Evolutionary conservation across 805 yeast species (phyloP).

Genomic region (Priceomyces carsonii): DNA sequence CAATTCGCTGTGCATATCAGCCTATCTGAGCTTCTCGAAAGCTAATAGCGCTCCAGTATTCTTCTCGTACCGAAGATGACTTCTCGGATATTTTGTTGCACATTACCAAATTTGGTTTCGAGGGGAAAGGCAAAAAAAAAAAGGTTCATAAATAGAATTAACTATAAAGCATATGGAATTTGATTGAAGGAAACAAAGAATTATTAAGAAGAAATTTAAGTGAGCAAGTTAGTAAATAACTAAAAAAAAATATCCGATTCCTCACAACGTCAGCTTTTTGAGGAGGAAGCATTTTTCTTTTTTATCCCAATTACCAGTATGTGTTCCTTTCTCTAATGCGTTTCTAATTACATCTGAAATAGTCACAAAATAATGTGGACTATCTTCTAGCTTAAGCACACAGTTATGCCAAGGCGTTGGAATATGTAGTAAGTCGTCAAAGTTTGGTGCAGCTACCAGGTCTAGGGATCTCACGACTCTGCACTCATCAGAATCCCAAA

Average conservation of each 20-base stretch:
- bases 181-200: too few relatives aligned
- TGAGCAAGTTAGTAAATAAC: constrained; percentile 1
- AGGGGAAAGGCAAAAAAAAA: too few relatives aligned
- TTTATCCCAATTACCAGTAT: constrained; percentile 25
- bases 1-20: too few relatives aligned
- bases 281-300: constrained; percentile 11
- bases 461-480: constrained; percentile 48
- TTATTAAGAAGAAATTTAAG: too few relatives aligned
- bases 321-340: constrained; percentile 16
- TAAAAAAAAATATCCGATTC: too few relatives aligned
- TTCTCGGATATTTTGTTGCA: too few relatives aligned
- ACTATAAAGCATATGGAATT: too few relatives aligned
- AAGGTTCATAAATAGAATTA: too few relatives aligned
- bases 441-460: constrained; percentile 37
- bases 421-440: constrained; percentile 57
- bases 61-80: too few relatives aligned
- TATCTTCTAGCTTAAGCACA: constrained; percentile 44
- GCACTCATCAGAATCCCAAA: constrained; percentile 44
- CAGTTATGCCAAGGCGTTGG: constrained; percentile 71
- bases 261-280: background rate
- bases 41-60: too few relatives aligned
- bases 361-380: constrained; percentile 23
- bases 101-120: too few relatives aligned
- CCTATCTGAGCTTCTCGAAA: too few relatives aligned
- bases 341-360: constrained; percentile 19